Evolutionary conservation across 208 protist genomes (phyloP), one percentile per base, ranked within the genome.

Genomic region (Trypanosoma theileri): DNA sequence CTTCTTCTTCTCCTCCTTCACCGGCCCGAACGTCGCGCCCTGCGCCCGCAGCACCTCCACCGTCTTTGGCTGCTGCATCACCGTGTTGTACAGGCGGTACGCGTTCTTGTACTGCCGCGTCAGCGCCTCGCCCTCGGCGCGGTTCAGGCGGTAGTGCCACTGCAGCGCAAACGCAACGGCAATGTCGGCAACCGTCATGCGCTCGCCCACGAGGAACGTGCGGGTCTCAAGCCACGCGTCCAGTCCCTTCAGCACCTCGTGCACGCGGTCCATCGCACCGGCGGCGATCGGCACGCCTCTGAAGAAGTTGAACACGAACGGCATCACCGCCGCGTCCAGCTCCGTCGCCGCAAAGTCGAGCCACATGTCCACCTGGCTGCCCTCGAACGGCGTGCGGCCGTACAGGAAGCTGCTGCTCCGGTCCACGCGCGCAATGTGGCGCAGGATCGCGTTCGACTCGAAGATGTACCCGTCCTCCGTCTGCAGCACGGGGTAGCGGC

Each of bases 171-270:
- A 93, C 56, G 84, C 89, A 2, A 93, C 58, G 60, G 64, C 46
- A 59, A 95, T 88, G 51, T 95, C 89, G 22, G 89, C 89, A 24
- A 89, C 73, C 22, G 87, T 91, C 65, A 93, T 69, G 64, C 85
- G 82, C 83, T 95, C 87, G 45, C 86, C 87, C 3, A 93, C 89
- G 42, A 95, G 79, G 84, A 82, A 95, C 22, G 86, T 95, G 78
- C 88, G 81, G 41, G 73, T 86, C 80, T 91, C 79, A 51, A 95
- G 74, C 82, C 82, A 89, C 45, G 65, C 66, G 62, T 95, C 90
- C 16, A 93, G 77, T 11, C 80, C 84, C 0, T 62, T 31, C 31
- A 92, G 59, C 65, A 82, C 84, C 71, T 86, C 82, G 69, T 86
- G 67, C 57, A 89, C 40, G 17, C 28, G 3, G 9, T 45, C 53